Evolutionary conservation across 768 basidiomycete genomes (phyloP).

Genomic region (Cystofilobasidium bisporidii): DNA sequence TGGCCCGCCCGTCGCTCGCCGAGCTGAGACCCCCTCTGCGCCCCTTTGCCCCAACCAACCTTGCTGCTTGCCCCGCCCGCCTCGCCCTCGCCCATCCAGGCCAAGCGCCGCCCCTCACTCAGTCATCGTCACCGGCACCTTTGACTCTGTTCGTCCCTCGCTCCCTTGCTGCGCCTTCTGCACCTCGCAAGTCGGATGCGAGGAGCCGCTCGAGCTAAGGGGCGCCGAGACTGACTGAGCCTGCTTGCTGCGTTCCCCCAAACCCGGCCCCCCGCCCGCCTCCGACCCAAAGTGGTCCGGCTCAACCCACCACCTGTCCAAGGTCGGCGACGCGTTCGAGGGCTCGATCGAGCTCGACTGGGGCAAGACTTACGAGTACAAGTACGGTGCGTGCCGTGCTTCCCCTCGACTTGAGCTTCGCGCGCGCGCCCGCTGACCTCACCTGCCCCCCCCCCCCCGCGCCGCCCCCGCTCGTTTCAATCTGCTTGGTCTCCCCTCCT

Average conservation of each 20-base stretch:
- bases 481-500: not conserved
- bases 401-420: too few relatives aligned
- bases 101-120: not conserved
- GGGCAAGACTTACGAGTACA: constrained; percentile 3
- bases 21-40: not conserved
- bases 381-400: constrained; percentile 7
- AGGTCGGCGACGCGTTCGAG: not conserved
- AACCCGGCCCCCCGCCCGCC: not conserved
- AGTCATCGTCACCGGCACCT: constrained; percentile 3
- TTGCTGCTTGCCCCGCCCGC: too few relatives aligned
- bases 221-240: too few relatives aligned
- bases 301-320: not conserved
- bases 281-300: not conserved
- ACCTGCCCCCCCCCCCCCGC: too few relatives aligned
- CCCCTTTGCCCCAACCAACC: not conserved
- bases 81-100: not conserved
- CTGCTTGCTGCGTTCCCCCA: too few relatives aligned
- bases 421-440: not conserved
- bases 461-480: too few relatives aligned
- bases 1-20: too few relatives aligned
- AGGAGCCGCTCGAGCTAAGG: not conserved
- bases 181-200: too few relatives aligned
- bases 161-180: not conserved
- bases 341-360: constrained; percentile 1
- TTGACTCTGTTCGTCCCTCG: not conserved